phyloP scores from a whole-genome alignment of 805 yeast genomes.

The Cyberlindnera xylosilytica region DNA sequence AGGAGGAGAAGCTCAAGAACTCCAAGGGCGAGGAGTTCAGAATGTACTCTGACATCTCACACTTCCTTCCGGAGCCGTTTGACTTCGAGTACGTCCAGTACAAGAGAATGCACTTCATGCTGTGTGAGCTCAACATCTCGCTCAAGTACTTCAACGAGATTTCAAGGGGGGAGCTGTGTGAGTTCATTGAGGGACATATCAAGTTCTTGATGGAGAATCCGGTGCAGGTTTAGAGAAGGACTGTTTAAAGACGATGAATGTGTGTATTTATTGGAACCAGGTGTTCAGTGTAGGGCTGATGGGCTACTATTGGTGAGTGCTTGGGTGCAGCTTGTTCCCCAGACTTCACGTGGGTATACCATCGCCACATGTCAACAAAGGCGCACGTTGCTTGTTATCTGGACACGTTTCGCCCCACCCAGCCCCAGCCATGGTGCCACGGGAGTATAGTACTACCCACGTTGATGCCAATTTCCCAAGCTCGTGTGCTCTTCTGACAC shows the following conservation, averaged over 20 bases:
- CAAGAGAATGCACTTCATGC: conserved; percentile 49
- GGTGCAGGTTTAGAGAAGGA: not conserved
- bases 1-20: conserved; percentile 19
- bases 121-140: conserved; percentile 48
- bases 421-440: too few relatives aligned
- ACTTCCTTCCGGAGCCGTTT: conserved; percentile 31
- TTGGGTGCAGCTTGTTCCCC: too few relatives aligned
- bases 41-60: conserved; percentile 25
- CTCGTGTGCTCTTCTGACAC: too few relatives aligned
- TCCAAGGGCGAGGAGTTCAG: conserved; percentile 22
- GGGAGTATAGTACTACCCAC: too few relatives aligned
- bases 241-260: not conserved
- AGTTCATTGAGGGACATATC: conserved; percentile 44
- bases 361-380: too few relatives aligned
- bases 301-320: too few relatives aligned
- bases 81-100: conserved; percentile 58
- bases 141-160: conserved; percentile 44
- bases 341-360: too few relatives aligned
- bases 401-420: too few relatives aligned
- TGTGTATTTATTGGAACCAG: too few relatives aligned
- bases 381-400: too few relatives aligned
- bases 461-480: too few relatives aligned
- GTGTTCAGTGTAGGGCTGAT: too few relatives aligned
- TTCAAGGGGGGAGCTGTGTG: conserved; percentile 42
- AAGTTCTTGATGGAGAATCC: conserved; percentile 34